Evolutionary conservation across 768 basidiomycete genomes (phyloP).

Genomic region (Calocybe cyanea): DNA sequence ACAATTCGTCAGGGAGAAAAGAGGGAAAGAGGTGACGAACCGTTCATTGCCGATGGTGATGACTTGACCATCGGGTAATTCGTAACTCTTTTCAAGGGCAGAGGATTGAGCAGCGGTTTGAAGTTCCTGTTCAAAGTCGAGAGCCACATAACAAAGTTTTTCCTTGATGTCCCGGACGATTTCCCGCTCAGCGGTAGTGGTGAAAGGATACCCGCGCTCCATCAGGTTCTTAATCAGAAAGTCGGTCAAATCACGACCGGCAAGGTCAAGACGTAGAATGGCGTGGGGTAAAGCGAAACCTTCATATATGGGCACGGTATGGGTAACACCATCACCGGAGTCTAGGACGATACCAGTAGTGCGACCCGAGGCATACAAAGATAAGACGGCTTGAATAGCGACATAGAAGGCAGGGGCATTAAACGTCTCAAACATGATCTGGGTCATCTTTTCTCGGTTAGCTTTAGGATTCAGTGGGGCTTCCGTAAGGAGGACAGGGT

Average conservation of each 20-base stretch:
- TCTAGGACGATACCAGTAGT: slow-evolving; percentile 95
- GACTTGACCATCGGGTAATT: slow-evolving; percentile 89
- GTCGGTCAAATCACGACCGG: slow-evolving; percentile 89
- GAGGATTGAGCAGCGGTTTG: slow-evolving; percentile 88
- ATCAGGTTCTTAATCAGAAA: slow-evolving; percentile 79
- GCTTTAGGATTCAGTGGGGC: slow-evolving; percentile 92
- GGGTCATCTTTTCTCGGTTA: slow-evolving; percentile 92
- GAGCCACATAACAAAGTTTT: slow-evolving; percentile 93
- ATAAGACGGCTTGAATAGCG: slow-evolving; percentile 87
- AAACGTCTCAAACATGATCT: slow-evolving; percentile 97
- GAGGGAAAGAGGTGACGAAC: slow-evolving; percentile 62
- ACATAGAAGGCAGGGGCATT: slow-evolving; percentile 92
- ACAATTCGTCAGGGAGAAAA: slow-evolving; percentile 48
- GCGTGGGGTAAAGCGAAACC: slow-evolving; percentile 91
- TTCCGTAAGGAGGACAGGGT: slow-evolving; percentile 89
- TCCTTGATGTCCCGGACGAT: slow-evolving; percentile 98
- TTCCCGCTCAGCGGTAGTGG: slow-evolving; percentile 90
- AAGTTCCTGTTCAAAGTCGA: slow-evolving; percentile 92
- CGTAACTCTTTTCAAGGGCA: slow-evolving; percentile 89
- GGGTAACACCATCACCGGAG: slow-evolving; percentile 94
- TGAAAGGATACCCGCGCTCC: slow-evolving; percentile 93
- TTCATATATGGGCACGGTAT: slow-evolving; percentile 97
- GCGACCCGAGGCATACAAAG: slow-evolving; percentile 90
- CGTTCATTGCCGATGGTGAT: slow-evolving; percentile 93
- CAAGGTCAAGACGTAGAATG: slow-evolving; percentile 87